Evolutionary conservation across 148 eudicot species (phyloP), one percentile per base, ranked within the genome.

Genomic region (Vaccinium myrtillus): DNA sequence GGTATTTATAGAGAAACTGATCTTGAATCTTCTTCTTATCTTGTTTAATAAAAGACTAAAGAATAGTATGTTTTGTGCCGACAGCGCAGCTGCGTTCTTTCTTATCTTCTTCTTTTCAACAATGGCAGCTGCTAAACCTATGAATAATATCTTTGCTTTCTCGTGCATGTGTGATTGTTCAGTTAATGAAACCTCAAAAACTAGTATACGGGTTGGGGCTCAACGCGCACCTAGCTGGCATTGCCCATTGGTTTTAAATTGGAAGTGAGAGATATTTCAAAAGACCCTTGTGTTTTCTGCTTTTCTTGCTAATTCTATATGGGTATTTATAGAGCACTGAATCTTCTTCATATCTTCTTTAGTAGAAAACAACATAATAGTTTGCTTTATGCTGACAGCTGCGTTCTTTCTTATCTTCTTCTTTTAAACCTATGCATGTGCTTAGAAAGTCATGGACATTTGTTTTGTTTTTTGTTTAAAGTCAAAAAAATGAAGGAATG

Each of bases 301-400:
- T 56, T 80, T 14, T 30, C 19, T 13, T 18, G 82, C 7, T 32
- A 1, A 77, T 19, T 77, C 1, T 36, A 1, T 36, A 21, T 77
- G 16, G 25, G 50, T 32, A 30, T 79, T 79, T 79, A 79, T 32
- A 56, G 82, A 56, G 25, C n/a, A n/a, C n/a, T n/a, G 14, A 69
- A 27, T 25, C 74, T 56, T 14, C 18, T 50, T 50, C 54, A 7
- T 50, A 11, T 50, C 11, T 11, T 50, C 39, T 36, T 36, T 36
- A 36, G 3, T 36, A 36, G 1, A 36, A 36, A 1, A 2, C 39
- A 2, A 36, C 1, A 36, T 1, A 36, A 36, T 1, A 36, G 39
- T 36, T 2, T 36, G 39, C 3, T 36, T 36, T 36, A 1, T 36
- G 39, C 39, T 36, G 39, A 36, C 30, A 36, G 39, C 39, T 36